A percentile compares a stretch with the other conserved stretches of the same genome.
These are phyloP conservation scores for Mortierella sp. DNA, from an alignment of 371 early-diverging fungal species.

Conservation along the genomic window DNA sequence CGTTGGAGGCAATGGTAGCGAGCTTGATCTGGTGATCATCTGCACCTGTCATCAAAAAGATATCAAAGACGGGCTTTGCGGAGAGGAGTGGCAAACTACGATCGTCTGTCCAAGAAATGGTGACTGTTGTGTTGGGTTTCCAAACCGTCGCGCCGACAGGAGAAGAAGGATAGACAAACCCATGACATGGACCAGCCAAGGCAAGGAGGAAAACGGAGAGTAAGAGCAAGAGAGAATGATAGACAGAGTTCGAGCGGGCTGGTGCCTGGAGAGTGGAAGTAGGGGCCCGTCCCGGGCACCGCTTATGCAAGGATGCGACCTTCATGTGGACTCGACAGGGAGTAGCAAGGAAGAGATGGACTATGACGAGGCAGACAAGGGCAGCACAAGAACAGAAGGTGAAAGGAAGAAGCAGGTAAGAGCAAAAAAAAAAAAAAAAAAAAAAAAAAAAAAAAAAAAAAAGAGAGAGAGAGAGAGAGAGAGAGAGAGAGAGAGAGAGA, in stretches of 20 bases:
- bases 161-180: constrained; percentile 34
- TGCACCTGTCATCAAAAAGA: constrained; percentile 48
- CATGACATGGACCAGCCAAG: constrained; percentile 6
- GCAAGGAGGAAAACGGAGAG: neutral
- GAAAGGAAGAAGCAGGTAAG: too few species aligned
- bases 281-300: too few species aligned
- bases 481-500: too few species aligned
- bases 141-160: constrained; percentile 35
- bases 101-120: constrained; percentile 42
- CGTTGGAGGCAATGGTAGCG: constrained; percentile 32
- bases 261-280: too few species aligned
- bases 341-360: neutral
- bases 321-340: too few species aligned
- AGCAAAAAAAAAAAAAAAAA: too few species aligned
- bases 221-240: neutral
- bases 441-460: too few species aligned
- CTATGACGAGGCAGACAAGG: neutral
- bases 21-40: constrained; percentile 39
- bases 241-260: neutral
- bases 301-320: too few species aligned
- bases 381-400: too few species aligned
- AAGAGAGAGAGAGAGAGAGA: too few species aligned
- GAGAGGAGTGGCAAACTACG: constrained; percentile 12
- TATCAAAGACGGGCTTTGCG: constrained; percentile 32
- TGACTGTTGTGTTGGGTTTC: constrained; percentile 33